Conservation (phyloP, 108 stramenopile genomes). For the Nitzschia sp. region DNA sequence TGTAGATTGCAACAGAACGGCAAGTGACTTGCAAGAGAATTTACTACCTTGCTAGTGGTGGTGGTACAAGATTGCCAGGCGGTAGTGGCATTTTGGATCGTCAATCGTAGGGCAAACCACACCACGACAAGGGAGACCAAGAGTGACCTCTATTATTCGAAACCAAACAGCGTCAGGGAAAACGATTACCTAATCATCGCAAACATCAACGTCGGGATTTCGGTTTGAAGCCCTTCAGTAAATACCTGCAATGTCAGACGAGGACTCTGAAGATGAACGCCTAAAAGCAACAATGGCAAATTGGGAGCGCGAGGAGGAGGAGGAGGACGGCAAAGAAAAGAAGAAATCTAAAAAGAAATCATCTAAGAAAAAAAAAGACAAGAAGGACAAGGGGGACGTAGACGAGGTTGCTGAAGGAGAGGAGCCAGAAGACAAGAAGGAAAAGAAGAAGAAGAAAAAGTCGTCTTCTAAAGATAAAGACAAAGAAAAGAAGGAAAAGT, state of each 20-base stretch:
- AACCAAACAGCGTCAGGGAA: no score
- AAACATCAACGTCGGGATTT: no score
- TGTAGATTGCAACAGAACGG: no score
- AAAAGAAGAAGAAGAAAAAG: conserved; percentile 14
- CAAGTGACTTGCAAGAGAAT: no score
- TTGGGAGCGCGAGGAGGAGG: conserved; percentile 32
- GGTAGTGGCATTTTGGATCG: no score
- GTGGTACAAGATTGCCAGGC: no score
- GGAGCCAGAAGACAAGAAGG: background rate
- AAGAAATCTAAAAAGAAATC: background rate
- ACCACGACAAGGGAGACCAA: no score
- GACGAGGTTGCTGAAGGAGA: conserved; percentile 8
- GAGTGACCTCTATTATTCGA: no score
- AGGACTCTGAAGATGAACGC: conserved; percentile 32
- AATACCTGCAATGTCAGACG: conserved; percentile 16
- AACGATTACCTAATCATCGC: no score
- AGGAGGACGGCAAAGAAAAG: background rate
- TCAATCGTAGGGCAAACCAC: no score
- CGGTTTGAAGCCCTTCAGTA: no score
- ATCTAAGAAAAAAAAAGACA: conserved; percentile 4
- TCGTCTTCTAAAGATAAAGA: conserved; percentile 1
- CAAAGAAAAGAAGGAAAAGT: conserved; percentile 13
- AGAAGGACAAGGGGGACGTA: conserved; percentile 4
- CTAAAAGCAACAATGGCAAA: conserved; percentile 24
- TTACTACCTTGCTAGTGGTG: no score